Percentiles rank a stretch among this genome's conserved stretches.
Evolutionary conservation across 164 flowering plant genomes (phyloP).

Genomic region (Annona cherimola): DNA sequence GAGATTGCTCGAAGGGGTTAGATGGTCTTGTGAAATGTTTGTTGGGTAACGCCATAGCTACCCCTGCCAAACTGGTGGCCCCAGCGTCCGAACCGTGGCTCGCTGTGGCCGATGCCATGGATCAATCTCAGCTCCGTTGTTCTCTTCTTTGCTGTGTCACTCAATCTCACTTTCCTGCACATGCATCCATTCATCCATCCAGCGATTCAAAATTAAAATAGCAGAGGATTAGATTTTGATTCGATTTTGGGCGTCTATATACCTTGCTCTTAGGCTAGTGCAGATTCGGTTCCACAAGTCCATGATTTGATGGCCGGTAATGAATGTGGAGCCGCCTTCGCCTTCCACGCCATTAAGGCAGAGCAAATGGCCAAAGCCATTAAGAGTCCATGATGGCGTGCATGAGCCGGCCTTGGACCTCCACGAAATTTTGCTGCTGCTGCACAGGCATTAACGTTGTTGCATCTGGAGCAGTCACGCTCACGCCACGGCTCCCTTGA

Average conservation of each 20-base stretch:
- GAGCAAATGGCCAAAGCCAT: slow-evolving; percentile 62
- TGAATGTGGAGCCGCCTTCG: slow-evolving; percentile 53
- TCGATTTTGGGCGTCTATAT: background rate
- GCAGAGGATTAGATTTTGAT: too few relatives aligned
- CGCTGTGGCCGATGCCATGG: too few relatives aligned
- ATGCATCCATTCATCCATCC: too few relatives aligned
- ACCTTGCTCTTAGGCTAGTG: slow-evolving; percentile 71
- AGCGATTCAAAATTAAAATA: too few relatives aligned
- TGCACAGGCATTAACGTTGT: background rate
- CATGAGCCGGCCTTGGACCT: slow-evolving; percentile 50
- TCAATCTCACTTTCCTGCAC: slow-evolving; percentile 66
- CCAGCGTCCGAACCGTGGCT: slow-evolving; percentile 51
- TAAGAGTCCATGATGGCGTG: slow-evolving; percentile 86
- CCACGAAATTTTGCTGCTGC: slow-evolving; percentile 29
- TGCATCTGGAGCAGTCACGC: background rate
- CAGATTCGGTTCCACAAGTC: slow-evolving; percentile 38
- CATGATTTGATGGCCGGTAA: slow-evolving; percentile 46
- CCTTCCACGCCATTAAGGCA: slow-evolving; percentile 44
- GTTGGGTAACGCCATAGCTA: too few relatives aligned
- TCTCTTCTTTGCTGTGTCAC: slow-evolving; percentile 75
- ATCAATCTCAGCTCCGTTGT: slow-evolving; percentile 56
- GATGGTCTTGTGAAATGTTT: too few relatives aligned
- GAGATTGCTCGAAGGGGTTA: slow-evolving; percentile 43
- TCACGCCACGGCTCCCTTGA: slow-evolving; percentile 14
- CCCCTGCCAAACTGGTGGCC: slow-evolving; percentile 55